These are phyloP conservation scores for Dendryphion nanum DNA, from an alignment of 2,329 filamentous ascomycete genomes.

Conservation along the genomic window DNA sequence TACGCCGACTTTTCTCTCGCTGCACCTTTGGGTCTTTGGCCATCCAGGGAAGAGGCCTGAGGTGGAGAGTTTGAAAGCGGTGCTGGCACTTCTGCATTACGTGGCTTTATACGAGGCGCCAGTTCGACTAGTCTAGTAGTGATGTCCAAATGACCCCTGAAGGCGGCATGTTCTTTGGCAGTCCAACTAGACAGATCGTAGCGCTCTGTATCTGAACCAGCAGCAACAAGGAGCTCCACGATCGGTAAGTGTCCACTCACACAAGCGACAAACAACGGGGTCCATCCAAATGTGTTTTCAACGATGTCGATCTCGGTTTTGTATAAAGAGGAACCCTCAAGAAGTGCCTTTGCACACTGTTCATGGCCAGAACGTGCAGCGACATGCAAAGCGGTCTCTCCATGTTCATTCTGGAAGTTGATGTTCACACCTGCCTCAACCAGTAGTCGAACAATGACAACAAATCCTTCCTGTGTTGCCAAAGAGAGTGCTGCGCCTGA, in stretches of 20 bases:
- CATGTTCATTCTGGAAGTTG: conserved; percentile 86
- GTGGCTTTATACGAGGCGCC: conserved; percentile 39
- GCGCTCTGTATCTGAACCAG: conserved; percentile 72
- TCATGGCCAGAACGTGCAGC: conserved; percentile 85
- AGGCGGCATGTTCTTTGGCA: conserved; percentile 84
- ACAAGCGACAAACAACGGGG: conserved; percentile 87
- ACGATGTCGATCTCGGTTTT: conserved; percentile 73
- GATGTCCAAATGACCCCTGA: conserved; percentile 84
- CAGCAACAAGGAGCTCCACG: conserved; percentile 72
- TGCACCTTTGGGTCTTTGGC: conserved; percentile 40
- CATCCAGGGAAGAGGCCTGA: conserved; percentile 58
- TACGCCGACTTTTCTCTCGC: conserved; percentile 37
- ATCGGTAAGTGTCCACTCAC: conserved; percentile 81
- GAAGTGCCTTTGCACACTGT: conserved; percentile 73
- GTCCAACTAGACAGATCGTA: conserved; percentile 91
- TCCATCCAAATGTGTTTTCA: conserved; percentile 90
- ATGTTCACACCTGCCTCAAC: conserved; percentile 89
- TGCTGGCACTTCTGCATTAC: conserved; percentile 23
- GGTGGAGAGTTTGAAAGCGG: conserved; percentile 44
- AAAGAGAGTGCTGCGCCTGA: conserved; percentile 86
- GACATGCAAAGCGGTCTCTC: conserved; percentile 88
- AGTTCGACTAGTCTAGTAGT: conserved; percentile 66
- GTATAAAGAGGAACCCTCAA: conserved; percentile 68
- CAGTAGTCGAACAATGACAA: conserved; percentile 78
- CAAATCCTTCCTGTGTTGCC: conserved; percentile 84